These are phyloP conservation scores for Aspergillus sp. DNA, from an alignment of 2,329 filamentous ascomycete species.

Conservation along the genomic window DNA sequence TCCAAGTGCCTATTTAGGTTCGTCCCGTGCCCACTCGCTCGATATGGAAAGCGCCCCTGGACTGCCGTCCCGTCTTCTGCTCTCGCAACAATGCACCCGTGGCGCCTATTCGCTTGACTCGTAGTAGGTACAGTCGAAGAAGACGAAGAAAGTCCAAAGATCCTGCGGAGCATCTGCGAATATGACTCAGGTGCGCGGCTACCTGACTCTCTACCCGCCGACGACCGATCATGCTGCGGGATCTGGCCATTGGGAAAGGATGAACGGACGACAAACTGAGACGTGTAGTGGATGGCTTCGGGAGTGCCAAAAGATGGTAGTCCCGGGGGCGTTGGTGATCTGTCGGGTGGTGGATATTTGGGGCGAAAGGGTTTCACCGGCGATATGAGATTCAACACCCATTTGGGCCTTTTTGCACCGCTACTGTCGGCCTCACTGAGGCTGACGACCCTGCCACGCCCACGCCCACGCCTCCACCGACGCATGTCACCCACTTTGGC, in stretches of 20 bases:
- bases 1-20: slow-evolving; percentile 20
- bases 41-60: slow-evolving; percentile 32
- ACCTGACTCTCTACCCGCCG: slow-evolving; percentile 5
- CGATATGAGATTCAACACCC: slow-evolving; percentile 16
- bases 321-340: slow-evolving; percentile 36
- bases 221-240: neutral
- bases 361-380: slow-evolving; percentile 27
- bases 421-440: slow-evolving; percentile 16
- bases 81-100: slow-evolving; percentile 22
- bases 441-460: slow-evolving; percentile 17
- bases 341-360: slow-evolving; percentile 28
- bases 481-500: neutral
- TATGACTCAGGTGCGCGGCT: slow-evolving; percentile 10
- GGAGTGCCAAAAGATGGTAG: slow-evolving; percentile 37
- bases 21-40: slow-evolving; percentile 36
- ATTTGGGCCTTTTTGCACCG: slow-evolving; percentile 13
- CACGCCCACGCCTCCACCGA: neutral
- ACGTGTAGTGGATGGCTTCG: slow-evolving; percentile 29
- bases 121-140: neutral
- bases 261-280: slow-evolving; percentile 16
- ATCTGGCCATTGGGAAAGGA: neutral
- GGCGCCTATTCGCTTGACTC: slow-evolving; percentile 7
- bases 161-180: slow-evolving; percentile 19
- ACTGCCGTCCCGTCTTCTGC: slow-evolving; percentile 36
- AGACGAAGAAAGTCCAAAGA: slow-evolving; percentile 21